A percentile compares a stretch with the other conserved stretches of the same genome.
phyloP scores from a whole-genome alignment of 768 basidiomycete species.

The Leucosporidium scottii region DNA sequence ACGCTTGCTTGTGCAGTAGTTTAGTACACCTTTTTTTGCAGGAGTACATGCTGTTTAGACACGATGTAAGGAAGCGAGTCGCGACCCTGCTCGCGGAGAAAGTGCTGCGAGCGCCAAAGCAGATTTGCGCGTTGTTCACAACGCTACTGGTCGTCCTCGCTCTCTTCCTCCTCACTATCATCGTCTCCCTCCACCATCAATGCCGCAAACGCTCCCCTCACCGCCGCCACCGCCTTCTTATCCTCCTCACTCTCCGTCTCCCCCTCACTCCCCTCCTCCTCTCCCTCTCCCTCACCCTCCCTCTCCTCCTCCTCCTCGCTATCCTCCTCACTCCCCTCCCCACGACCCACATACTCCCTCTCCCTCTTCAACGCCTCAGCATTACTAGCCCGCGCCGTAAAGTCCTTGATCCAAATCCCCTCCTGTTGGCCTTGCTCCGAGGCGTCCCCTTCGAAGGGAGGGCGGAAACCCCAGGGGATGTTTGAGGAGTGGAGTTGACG shows the following conservation, averaged over 20 bases:
- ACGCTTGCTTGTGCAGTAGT: too few species aligned
- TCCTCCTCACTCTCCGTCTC: constrained; percentile 22
- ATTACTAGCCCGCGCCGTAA: constrained; percentile 1
- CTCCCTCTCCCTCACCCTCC: constrained; percentile 1
- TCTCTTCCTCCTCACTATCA: neutral
- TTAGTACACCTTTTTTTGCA: too few species aligned
- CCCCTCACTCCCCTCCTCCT: neutral
- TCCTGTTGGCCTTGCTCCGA: constrained; percentile 9
- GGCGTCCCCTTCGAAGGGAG: constrained; percentile 11
- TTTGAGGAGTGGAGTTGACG: constrained; percentile 26
- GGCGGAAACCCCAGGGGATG: constrained; percentile 32
- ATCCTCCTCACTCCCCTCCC: neutral
- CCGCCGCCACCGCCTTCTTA: constrained; percentile 23
- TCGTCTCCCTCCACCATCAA: constrained; percentile 22
- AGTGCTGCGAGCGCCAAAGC: too few species aligned
- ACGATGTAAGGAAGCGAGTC: too few species aligned
- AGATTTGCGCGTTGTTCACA: too few species aligned
- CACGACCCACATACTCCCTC: too few species aligned
- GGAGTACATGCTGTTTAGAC: too few species aligned
- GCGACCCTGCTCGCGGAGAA: too few species aligned
- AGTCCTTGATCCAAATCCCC: constrained; percentile 25
- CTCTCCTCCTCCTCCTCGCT: neutral
- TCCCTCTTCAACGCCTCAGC: neutral
- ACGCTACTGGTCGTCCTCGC: neutral
- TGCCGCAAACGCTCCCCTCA: constrained; percentile 22